phyloP scores from a whole-genome alignment of 1,284 basidiomycete genomes.

The Austropuccinia psidii region DNA sequence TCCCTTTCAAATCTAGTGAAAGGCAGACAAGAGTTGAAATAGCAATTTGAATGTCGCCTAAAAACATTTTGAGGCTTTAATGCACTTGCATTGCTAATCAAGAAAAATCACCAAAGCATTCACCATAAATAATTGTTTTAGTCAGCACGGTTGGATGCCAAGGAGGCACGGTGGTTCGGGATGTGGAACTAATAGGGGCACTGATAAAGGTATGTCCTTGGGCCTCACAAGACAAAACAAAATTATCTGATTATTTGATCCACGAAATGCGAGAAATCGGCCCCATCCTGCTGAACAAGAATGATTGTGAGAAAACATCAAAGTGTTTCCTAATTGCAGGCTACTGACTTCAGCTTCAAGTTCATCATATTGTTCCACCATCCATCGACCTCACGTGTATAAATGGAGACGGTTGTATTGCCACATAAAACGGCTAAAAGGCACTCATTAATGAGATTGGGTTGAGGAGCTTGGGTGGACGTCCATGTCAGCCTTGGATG shows the following conservation, averaged over 20 bases:
- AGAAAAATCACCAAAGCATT: background rate
- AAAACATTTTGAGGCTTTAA: too few relatives aligned
- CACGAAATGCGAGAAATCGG: slow-evolving; percentile 27
- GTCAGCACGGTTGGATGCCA: slow-evolving; percentile 17
- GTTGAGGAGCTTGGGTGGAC: too few relatives aligned
- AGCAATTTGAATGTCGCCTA: background rate
- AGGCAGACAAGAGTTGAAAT: slow-evolving; percentile 4
- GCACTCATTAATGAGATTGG: background rate
- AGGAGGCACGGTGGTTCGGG: background rate
- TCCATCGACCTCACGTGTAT: slow-evolving; percentile 9
- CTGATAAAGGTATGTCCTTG: background rate
- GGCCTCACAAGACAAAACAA: slow-evolving; percentile 3
- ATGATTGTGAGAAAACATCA: background rate
- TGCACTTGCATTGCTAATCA: too few relatives aligned
- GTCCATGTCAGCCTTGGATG: too few relatives aligned
- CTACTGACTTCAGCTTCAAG: slow-evolving; percentile 13
- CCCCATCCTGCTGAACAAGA: background rate
- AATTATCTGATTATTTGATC: background rate
- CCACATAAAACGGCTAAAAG: slow-evolving; percentile 5
- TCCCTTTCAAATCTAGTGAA: slow-evolving; percentile 10
- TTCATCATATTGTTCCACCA: slow-evolving; percentile 15
- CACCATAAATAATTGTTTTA: slow-evolving; percentile 12
- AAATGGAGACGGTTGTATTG: background rate
- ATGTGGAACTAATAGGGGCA: background rate
- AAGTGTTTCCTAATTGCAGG: too few relatives aligned